A percentile compares a stretch with the other conserved stretches of the same genome.
phyloP scores from a whole-genome alignment of 176 grass and related monocot species.

The Eremochloa ophiuroides region DNA sequence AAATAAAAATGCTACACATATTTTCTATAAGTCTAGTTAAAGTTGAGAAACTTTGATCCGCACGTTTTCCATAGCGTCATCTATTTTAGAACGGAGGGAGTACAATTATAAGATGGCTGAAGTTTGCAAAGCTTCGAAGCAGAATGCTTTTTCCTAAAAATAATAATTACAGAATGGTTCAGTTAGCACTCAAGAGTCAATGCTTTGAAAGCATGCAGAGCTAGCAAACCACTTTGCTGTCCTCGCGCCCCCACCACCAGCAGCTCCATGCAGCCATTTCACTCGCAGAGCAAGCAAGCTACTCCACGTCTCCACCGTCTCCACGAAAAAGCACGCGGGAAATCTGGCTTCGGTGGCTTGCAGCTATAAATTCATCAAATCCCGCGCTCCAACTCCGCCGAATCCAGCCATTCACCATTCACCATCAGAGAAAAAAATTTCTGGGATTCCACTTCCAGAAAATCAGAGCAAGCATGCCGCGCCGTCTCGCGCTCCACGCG shows the following conservation, averaged over 20 bases:
- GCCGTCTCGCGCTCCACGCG: conserved; percentile 38
- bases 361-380: conserved; percentile 4
- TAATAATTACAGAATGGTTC: no score
- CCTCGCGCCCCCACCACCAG: not conserved
- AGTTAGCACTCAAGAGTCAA: not conserved
- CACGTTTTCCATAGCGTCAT: no score
- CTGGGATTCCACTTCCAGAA: not conserved
- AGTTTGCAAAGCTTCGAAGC: not conserved
- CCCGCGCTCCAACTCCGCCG: not conserved
- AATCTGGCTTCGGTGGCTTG: not conserved
- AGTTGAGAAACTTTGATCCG: no score
- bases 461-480: conserved; percentile 31
- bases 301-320: no score
- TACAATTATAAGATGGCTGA: no score
- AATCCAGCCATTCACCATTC: not conserved
- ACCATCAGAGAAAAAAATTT: not conserved
- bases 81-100: no score
- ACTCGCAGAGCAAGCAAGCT: conserved; percentile 24
- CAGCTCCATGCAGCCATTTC: conserved; percentile 30
- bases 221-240: conserved; percentile 37
- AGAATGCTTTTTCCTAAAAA: no score
- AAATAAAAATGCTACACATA: no score
- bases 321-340: not conserved
- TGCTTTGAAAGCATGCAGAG: not conserved
- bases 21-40: no score